Conservation (phyloP, 2,329 filamentous ascomycete genomes). For the Trichoderma brevicompactum region DNA sequence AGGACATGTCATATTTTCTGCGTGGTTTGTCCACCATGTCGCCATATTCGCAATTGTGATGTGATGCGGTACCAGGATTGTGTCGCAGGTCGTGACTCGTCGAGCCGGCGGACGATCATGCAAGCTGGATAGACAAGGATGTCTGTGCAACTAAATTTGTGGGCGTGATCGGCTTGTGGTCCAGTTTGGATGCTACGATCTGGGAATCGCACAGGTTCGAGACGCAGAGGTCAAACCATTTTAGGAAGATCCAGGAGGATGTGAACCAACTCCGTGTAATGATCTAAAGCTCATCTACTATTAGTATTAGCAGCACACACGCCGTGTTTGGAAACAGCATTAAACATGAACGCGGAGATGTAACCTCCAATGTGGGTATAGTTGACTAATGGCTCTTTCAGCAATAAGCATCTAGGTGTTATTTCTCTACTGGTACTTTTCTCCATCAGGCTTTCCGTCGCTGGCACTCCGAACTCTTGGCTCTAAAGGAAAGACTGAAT, state of each 20-base stretch:
- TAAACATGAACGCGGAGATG: not conserved
- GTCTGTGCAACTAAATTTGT: not conserved
- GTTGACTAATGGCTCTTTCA: not conserved
- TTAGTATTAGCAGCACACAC: not conserved
- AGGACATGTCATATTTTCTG: not conserved
- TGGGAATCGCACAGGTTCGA: not conserved
- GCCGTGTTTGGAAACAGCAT: not conserved
- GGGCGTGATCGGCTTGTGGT: not conserved
- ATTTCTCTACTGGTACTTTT: conserved; percentile 2
- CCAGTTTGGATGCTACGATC: not conserved
- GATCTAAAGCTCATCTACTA: not conserved
- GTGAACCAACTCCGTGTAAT: not conserved
- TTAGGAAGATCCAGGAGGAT: not conserved
- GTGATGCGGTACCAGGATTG: conserved; percentile 14
- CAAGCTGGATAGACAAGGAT: not conserved
- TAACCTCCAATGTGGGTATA: not conserved
- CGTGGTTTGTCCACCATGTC: not conserved
- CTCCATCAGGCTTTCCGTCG: not conserved
- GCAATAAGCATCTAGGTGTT: not conserved
- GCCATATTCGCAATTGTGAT: conserved; percentile 27
- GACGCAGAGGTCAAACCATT: not conserved
- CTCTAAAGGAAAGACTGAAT: conserved; percentile 60
- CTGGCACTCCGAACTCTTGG: conserved; percentile 38
- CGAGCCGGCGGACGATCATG: not conserved
- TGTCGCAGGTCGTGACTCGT: not conserved